A percentile compares a stretch with the other conserved stretches of the same genome.
Conservation (phyloP, 2,329 filamentous ascomycete genomes). For the Cercospora zeina region DNA sequence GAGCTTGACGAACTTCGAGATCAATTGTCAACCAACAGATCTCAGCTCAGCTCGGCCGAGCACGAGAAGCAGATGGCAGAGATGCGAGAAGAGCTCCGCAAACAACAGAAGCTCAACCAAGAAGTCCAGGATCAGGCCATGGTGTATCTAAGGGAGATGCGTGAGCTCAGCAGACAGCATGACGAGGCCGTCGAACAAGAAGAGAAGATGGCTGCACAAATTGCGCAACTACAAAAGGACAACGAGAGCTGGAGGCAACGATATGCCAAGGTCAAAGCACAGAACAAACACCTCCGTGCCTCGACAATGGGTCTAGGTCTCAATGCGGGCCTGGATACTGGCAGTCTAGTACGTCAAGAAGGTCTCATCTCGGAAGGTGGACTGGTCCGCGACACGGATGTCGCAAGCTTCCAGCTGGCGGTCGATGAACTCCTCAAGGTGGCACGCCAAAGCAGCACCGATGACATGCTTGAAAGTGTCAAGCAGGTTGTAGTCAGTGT, state of each 20-base stretch:
- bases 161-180: constrained; percentile 76
- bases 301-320: constrained; percentile 76
- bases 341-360: constrained; percentile 64
- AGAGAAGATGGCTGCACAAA: constrained; percentile 71
- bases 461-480: constrained; percentile 78
- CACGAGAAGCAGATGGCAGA: constrained; percentile 60
- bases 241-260: constrained; percentile 87
- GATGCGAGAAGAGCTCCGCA: constrained; percentile 64
- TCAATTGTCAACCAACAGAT: constrained; percentile 21
- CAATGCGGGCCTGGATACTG: constrained; percentile 56
- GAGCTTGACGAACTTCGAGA: constrained; percentile 26
- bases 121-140: constrained; percentile 83
- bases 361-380: constrained; percentile 63
- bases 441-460: constrained; percentile 71
- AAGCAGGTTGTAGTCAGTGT: constrained; percentile 81
- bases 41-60: constrained; percentile 50
- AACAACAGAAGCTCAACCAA: constrained; percentile 81
- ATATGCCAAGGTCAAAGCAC: constrained; percentile 84
- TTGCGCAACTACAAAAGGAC: constrained; percentile 76
- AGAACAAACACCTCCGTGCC: constrained; percentile 76
- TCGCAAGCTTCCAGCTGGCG: constrained; percentile 92
- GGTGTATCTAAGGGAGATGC: constrained; percentile 85
- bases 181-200: constrained; percentile 78
- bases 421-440: constrained; percentile 85
- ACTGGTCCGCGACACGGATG: constrained; percentile 83